Evolutionary conservation across 2,329 filamentous ascomycete genomes (phyloP).

Genomic region (Coleophoma cylindrospora): DNA sequence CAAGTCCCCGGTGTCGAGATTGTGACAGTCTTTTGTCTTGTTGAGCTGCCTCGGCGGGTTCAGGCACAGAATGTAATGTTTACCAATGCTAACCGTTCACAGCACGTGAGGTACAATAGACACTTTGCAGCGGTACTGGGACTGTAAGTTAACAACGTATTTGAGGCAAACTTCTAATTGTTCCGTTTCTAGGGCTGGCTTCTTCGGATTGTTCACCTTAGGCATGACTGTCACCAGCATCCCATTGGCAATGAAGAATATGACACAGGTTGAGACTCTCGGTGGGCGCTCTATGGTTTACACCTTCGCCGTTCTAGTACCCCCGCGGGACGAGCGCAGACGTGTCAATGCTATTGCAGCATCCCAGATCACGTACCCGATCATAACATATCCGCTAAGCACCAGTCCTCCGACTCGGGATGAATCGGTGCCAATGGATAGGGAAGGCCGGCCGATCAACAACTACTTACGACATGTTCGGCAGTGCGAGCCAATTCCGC

Average conservation of each 20-base stretch:
- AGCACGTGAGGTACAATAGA: constrained; percentile 37
- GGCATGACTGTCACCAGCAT: constrained; percentile 73
- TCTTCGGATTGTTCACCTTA: constrained; percentile 77
- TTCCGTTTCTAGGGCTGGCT: constrained; percentile 35
- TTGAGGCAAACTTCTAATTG: constrained; percentile 5
- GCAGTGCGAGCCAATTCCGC: constrained; percentile 1
- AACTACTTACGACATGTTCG: constrained; percentile 2
- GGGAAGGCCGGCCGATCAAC: not conserved
- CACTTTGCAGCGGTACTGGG: constrained; percentile 64
- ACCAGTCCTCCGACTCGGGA: constrained; percentile 7
- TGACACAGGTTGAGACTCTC: constrained; percentile 80
- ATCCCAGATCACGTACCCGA: constrained; percentile 37
- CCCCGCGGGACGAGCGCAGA: constrained; percentile 19
- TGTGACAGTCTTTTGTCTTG: not conserved
- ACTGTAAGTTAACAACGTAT: constrained; percentile 36
- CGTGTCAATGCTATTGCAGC: constrained; percentile 28
- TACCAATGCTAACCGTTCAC: constrained; percentile 12
- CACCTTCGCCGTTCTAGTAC: constrained; percentile 70
- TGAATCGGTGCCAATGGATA: not conserved
- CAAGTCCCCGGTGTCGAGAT: not conserved
- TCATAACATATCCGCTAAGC: constrained; percentile 54
- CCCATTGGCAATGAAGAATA: constrained; percentile 66
- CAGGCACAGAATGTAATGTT: constrained; percentile 9
- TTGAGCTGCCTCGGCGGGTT: not conserved
- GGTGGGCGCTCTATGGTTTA: constrained; percentile 55